These are phyloP conservation scores for Rhododendron simsii DNA, from an alignment of 148 eudicot genomes.

Conservation along the genomic window DNA sequence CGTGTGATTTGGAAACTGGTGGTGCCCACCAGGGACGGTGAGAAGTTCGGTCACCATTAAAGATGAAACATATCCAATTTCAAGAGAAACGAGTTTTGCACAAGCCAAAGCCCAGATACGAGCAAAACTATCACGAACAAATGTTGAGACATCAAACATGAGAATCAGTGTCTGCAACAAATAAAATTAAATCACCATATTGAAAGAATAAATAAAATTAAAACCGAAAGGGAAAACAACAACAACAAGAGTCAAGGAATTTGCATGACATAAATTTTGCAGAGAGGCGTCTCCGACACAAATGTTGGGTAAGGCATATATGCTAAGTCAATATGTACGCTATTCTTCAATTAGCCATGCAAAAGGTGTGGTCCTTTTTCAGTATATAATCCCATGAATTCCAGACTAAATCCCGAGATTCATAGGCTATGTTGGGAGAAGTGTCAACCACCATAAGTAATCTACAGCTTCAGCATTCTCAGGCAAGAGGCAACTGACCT, in stretches of 20 bases:
- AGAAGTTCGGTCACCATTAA: constrained; percentile 85
- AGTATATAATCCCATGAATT: not conserved
- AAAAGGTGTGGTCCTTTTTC: not conserved
- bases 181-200: not conserved
- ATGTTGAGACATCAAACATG: constrained; percentile 87
- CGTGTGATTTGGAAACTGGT: constrained; percentile 33
- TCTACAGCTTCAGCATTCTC: not conserved
- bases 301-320: not conserved
- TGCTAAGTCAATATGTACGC: not conserved
- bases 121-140: constrained; percentile 70
- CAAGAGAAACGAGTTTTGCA: constrained; percentile 58
- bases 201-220: not conserved
- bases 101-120: constrained; percentile 84
- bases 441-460: not conserved
- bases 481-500: not conserved
- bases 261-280: not conserved
- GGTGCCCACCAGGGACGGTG: constrained; percentile 49
- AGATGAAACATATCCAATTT: constrained; percentile 67
- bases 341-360: not conserved
- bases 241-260: not conserved
- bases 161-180: constrained; percentile 64
- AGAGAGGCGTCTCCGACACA: not conserved
- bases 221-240: not conserved
- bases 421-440: not conserved
- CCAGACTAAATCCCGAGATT: not conserved